These are phyloP conservation scores for Penicillium thymicola DNA, from an alignment of 2,329 filamentous ascomycete species.

Conservation along the genomic window DNA sequence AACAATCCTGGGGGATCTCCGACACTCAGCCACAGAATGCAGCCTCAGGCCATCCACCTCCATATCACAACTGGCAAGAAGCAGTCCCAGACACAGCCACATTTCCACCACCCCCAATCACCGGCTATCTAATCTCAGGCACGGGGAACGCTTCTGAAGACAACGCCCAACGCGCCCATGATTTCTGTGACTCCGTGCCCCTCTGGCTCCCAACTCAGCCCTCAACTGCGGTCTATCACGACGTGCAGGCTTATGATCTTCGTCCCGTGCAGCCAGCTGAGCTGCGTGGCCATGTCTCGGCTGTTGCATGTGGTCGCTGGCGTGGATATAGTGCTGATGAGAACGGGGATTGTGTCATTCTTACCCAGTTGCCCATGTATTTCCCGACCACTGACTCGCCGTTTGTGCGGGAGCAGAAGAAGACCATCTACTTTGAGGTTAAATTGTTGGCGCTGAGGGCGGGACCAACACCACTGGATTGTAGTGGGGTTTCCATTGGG, in stretches of 20 bases:
- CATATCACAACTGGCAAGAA: constrained; percentile 61
- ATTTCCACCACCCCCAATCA: constrained; percentile 58
- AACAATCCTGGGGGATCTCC: neutral
- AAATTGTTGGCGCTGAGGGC: constrained; percentile 46
- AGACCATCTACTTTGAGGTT: constrained; percentile 60
- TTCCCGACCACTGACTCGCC: constrained; percentile 52
- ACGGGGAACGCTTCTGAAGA: constrained; percentile 56
- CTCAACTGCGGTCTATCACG: constrained; percentile 41
- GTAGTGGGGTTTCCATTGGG: constrained; percentile 57
- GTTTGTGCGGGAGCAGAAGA: constrained; percentile 42
- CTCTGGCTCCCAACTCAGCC: constrained; percentile 50
- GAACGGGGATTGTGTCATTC: constrained; percentile 51
- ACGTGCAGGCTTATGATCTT: constrained; percentile 46
- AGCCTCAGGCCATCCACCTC: constrained; percentile 42
- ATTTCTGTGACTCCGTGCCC: constrained; percentile 52
- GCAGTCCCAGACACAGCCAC: constrained; percentile 57
- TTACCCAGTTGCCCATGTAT: constrained; percentile 57
- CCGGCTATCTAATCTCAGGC: constrained; percentile 53
- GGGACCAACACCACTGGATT: constrained; percentile 30
- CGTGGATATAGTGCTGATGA: constrained; percentile 42
- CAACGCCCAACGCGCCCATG: constrained; percentile 55
- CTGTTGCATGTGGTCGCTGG: constrained; percentile 41
- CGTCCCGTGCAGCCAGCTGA: constrained; percentile 44
- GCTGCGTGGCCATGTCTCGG: constrained; percentile 40
- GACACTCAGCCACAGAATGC: neutral